Evolutionary conservation across 31 red algal genomes (phyloP), one percentile per base, ranked within the genome.

Genomic region (Odonthalia washingtoniensis): DNA sequence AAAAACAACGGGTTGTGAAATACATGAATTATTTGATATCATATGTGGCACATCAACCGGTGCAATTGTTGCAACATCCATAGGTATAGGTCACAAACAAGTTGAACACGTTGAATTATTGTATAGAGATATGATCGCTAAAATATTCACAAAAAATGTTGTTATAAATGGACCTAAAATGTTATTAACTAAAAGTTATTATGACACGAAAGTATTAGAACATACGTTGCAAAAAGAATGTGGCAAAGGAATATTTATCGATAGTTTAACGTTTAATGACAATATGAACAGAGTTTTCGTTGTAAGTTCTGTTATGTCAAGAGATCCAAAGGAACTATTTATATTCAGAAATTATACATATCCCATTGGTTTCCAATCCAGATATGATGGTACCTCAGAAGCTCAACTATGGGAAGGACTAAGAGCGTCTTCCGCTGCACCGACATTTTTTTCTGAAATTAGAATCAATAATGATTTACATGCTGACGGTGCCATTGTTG

Each of bases 261-360:
- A 98, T 61, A 91, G 87, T 4, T 57, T n/a, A n/a, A n/a, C n/a
- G n/a, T n/a, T n/a, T n/a, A n/a, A n/a, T n/a, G n/a, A n/a, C n/a
- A n/a, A n/a, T 86, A 84, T 92, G 86, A 98, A 92, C 76, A 43
- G 89, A 85, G 96, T 98, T n/a, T 98, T 98, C 76, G 93, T 95
- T 45, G 96, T 98, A 14, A 95, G 93, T 57, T 93, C 92, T 1
- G 66, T 98, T 18, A 90, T 98, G 87, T 90, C 93, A 43, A 85
- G 93, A 61, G 80, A 90, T 68, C 96, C 93, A 40, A 91, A 95
- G 46, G 82, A 93, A 81, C 66, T 98, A 33, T 92, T 95, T 70
- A 24, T 98, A 5, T 98, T 98, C 65, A 83, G 96, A 26, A 98
- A 98, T 77, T 98, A 98, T 41, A 95, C 92, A n/a, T 95, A 95